Percentiles rank a stretch among this genome's conserved stretches.
Evolutionary conservation across 2,329 filamentous ascomycete genomes (phyloP).

Genomic region (Paracorniculantispora psalliotae): DNA sequence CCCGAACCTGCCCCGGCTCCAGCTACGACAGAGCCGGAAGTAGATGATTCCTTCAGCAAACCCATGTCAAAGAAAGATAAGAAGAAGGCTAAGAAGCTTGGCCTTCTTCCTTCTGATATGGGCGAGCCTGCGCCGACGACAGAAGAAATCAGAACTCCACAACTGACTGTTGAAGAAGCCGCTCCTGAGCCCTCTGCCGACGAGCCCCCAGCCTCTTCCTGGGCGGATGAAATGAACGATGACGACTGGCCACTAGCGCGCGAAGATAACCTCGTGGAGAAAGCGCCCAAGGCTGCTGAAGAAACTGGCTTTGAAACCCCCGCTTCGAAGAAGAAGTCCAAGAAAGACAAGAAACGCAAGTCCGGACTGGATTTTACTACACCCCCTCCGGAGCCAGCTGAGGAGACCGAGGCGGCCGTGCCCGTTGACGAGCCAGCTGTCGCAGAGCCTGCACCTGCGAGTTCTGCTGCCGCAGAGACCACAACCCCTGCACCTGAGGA

Average conservation of each 20-base stretch:
- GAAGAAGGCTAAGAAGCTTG: constrained; percentile 32
- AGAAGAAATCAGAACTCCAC: background rate
- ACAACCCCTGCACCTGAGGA: constrained; percentile 16
- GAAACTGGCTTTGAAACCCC: constrained; percentile 10
- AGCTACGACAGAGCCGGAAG: background rate
- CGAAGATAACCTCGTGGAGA: background rate
- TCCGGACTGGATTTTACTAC: constrained; percentile 13
- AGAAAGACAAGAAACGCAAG: constrained; percentile 32
- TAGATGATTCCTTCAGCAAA: constrained; percentile 5
- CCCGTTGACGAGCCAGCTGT: background rate
- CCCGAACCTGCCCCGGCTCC: background rate
- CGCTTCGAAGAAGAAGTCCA: constrained; percentile 28
- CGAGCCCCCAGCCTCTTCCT: background rate
- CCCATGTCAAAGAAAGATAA: constrained; percentile 32
- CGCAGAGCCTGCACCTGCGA: background rate
- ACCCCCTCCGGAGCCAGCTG: constrained; percentile 8
- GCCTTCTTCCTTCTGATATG: background rate
- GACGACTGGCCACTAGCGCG: background rate
- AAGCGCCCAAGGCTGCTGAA: background rate
- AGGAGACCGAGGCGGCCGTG: background rate
- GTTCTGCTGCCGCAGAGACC: background rate
- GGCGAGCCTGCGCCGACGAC: constrained; percentile 8
- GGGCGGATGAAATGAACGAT: constrained; percentile 18
- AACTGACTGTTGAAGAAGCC: background rate
- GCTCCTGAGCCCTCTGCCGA: background rate